Percentiles rank a stretch among this genome's conserved stretches.
These are phyloP conservation scores for Synchytrium microbalum DNA, from an alignment of 371 early-diverging fungal species.

Conservation along the genomic window DNA sequence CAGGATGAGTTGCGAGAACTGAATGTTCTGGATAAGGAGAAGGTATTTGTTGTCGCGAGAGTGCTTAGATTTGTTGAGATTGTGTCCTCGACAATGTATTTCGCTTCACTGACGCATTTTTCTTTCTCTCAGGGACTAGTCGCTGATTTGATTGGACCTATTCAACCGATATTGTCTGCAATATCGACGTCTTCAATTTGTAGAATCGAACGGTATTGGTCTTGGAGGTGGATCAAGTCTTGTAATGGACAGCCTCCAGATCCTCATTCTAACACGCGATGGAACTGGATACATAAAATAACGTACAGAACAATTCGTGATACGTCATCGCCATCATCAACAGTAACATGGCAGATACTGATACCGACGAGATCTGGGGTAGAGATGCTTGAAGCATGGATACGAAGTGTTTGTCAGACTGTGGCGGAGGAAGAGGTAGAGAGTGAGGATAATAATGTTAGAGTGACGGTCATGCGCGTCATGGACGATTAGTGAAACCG, in stretches of 20 bases:
- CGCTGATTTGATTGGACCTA: slow-evolving; percentile 26
- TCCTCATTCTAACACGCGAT: slow-evolving; percentile 1
- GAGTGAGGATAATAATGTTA: background rate
- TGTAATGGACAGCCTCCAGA: slow-evolving; percentile 15
- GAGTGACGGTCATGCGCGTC: background rate
- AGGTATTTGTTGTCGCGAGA: slow-evolving; percentile 6
- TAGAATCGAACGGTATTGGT: slow-evolving; percentile 37
- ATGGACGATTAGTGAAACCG: background rate
- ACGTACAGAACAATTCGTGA: background rate
- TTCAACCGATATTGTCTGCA: slow-evolving; percentile 24
- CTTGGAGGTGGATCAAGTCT: slow-evolving; percentile 29
- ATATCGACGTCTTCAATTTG: slow-evolving; percentile 23
- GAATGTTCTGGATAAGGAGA: slow-evolving; percentile 13
- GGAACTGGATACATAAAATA: background rate
- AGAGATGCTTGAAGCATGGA: background rate
- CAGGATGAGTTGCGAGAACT: slow-evolving; percentile 15
- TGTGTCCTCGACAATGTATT: too few relatives aligned
- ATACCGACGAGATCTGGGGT: background rate
- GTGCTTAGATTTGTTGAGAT: background rate
- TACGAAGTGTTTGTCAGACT: background rate
- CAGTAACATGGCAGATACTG: background rate
- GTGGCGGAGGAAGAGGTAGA: background rate
- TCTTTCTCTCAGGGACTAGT: slow-evolving; percentile 25
- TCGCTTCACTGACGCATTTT: background rate
- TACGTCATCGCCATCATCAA: background rate